Evolutionary conservation across 257 asterid species (phyloP), one percentile per base, ranked within the genome.

Genomic region (Jacaranda copaia): DNA sequence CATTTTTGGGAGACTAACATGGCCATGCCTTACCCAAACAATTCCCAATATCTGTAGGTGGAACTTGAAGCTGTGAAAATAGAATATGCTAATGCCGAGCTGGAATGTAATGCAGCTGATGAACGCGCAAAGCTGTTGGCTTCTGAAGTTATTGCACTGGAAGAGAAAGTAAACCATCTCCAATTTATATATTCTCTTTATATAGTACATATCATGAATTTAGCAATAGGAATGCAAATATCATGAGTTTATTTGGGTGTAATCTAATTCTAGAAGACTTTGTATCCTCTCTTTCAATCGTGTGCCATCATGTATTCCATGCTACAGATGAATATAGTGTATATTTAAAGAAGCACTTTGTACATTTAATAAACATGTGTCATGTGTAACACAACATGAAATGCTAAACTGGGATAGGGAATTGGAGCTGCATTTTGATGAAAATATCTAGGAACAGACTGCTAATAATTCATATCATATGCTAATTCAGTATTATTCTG

Each of bases 41-140:
- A 63, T 75, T 79, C 48, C 58, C 56, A 74, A 75, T 76, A 71
- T 76, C 74, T 81, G 70, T 79, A 96, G 99, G 94, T 66, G 78
- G 97, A 90, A 88, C 96, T 96, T 79, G 93, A 93, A 73, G 84
- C 96, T 73, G 85, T 91, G 76, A 89, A 81, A 86, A 81, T 82
- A 45, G 97, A 92, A 82, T 93, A 87, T 76, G 81, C 86, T 77
- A 91, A 93, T 88, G 97, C 89, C 43, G 97, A 86, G 71, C 79
- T 96, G 82, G 99, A 93, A 88, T 96, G 97, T 78, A 86, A 85
- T 84, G 98, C 99, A 59, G 99, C 98, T 70, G 99, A 96, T 88
- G 98, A 96, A 80, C 97, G 97, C 12, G 93, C 97, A 75, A 96
- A 91, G 75, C 82, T 96, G 65, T 87, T 96, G 84, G 98, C 97